Conservation (phyloP, 176 grass and related monocot genomes). For the Poa pratensis region DNA sequence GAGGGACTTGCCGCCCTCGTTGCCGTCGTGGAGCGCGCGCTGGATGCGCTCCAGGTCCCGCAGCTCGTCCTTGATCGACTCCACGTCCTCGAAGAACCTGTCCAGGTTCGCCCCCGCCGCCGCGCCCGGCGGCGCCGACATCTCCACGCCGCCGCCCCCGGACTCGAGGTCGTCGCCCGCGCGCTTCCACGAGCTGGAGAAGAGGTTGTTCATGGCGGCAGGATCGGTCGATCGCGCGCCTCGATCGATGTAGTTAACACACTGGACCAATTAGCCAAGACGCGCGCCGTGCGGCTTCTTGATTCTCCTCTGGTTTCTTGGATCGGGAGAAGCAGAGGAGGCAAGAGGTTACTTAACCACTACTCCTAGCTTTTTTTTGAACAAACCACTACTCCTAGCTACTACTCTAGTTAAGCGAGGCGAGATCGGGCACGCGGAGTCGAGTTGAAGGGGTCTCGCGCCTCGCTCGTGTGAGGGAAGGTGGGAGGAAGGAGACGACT, state of each 20-base stretch:
- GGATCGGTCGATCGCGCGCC: neutral
- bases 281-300: too few relatives aligned
- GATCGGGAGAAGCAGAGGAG: constrained; percentile 35
- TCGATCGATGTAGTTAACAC: neutral
- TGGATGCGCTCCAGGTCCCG: constrained; percentile 83
- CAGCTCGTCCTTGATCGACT: constrained; percentile 93
- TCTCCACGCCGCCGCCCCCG: constrained; percentile 60
- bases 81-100: constrained; percentile 91
- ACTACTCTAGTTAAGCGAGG: neutral
- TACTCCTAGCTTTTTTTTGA: too few relatives aligned
- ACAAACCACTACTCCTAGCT: too few relatives aligned
- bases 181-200: constrained; percentile 77
- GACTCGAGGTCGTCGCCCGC: constrained; percentile 53
- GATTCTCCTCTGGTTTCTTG: constrained; percentile 24
- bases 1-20: constrained; percentile 75
- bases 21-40: constrained; percentile 66
- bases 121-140: constrained; percentile 34
- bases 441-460: constrained; percentile 39
- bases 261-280: neutral
- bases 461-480: neutral
- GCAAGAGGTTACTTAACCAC: neutral
- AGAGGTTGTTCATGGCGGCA: constrained; percentile 72
- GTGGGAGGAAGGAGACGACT: constrained; percentile 40
- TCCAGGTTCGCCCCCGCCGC: constrained; percentile 74
- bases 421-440: constrained; percentile 39